These are phyloP conservation scores for Pseudogymnoascus sp. DNA, from an alignment of 2,329 filamentous ascomycete species.

Conservation along the genomic window DNA sequence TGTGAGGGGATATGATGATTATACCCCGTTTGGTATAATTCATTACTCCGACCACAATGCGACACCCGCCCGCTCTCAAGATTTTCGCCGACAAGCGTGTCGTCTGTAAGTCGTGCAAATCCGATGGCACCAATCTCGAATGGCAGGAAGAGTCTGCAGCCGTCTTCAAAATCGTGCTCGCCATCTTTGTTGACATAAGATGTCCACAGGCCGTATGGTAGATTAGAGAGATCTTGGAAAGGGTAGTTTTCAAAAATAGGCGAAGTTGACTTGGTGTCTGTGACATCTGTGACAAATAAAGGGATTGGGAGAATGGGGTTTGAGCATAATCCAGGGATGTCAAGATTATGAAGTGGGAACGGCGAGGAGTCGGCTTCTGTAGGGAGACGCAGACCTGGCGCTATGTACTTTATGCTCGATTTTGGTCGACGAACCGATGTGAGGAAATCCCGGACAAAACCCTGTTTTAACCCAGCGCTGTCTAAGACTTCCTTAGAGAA, in stretches of 20 bases:
- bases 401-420: conserved; percentile 11
- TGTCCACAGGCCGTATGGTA: conserved; percentile 13
- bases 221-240: conserved; percentile 9
- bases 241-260: conserved; percentile 10
- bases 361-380: conserved; percentile 1
- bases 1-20: conserved; percentile 14
- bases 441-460: conserved; percentile 13
- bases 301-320: conserved; percentile 11
- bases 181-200: background rate
- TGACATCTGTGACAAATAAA: conserved; percentile 13
- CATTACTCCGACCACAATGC: conserved; percentile 9
- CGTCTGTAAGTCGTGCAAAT: conserved; percentile 12
- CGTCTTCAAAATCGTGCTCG: conserved; percentile 11
- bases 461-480: conserved; percentile 5
- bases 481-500: conserved; percentile 12
- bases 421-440: conserved; percentile 11
- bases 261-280: conserved; percentile 12
- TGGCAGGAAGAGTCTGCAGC: conserved; percentile 11
- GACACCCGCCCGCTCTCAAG: background rate
- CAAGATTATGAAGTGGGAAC: conserved; percentile 5
- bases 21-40: conserved; percentile 18
- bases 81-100: conserved; percentile 11
- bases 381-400: conserved; percentile 11
- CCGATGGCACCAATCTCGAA: conserved; percentile 9
- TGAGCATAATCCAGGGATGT: background rate